Evolutionary conservation across 306 rosid genomes (phyloP), one percentile per base, ranked within the genome.

Genomic region (Bauhinia variegata): DNA sequence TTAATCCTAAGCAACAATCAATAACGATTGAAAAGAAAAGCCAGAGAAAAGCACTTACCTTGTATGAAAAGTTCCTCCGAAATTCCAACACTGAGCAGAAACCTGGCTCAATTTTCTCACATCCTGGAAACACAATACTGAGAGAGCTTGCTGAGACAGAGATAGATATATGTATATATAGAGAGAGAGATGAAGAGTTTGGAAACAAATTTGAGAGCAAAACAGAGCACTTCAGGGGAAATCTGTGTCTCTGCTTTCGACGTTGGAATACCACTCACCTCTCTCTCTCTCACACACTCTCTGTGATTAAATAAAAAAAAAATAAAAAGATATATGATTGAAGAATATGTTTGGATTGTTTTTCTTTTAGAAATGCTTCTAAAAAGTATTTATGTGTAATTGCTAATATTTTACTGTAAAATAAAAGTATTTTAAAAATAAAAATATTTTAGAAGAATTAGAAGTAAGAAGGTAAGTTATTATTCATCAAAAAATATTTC

Each of bases 191-290:
- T 60, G 47, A 59, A 63, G 46, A 38, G 13, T 1, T 1, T 23
- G 11, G 30, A 3, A 11, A 34, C 3, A 50, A 46, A 53, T 14
- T 67, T 17, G 4, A 36, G n/a, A 71, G 17, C 60, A 49, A 12
- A 49, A 53, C 39, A 56, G 49, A 66, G 39, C 23, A 65, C 52
- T 48, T 65, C 8, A 50, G 50, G 62, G 38, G 34, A 54, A 59
- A 44, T 36, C 72, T 36, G 42, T 59, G 38, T 65, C 53, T 68
- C 42, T 79, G 83, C 90, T 88, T 78, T 80, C 79, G 81, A 80
- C 89, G 89, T 82, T 51, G 89, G 92, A 82, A 78, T 63, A 78
- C 81, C 92, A 78, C 86, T 58, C 37, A 36, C 28, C 48, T 57
- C 31, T 41, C 34, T 68, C 42, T 61, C 37, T 44, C 72, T 49